Evolutionary conservation across 192 early-diverging fungal species (phyloP).

Genomic region (Umbelopsis isabellina): DNA sequence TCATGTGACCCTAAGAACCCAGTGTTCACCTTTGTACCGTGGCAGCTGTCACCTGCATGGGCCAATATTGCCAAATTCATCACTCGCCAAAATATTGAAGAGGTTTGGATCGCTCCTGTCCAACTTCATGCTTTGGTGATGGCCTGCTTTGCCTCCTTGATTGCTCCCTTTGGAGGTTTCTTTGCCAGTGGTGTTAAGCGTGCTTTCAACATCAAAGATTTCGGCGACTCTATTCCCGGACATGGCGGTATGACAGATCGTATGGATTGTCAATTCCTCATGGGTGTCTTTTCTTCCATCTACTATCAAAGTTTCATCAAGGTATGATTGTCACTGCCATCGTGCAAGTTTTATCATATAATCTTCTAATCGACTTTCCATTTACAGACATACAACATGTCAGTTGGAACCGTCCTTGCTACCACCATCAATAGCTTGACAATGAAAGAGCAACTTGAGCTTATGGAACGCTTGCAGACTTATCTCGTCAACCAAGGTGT

Average conservation of each 20-base stretch:
- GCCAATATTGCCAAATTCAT: slow-evolving; percentile 15
- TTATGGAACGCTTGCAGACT: slow-evolving; percentile 33
- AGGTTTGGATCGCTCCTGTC: slow-evolving; percentile 79
- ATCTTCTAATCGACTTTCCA: not conserved
- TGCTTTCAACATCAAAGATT: slow-evolving; percentile 98
- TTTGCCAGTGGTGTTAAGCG: slow-evolving; percentile 97
- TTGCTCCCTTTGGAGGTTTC: slow-evolving; percentile 98
- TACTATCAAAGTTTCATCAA: slow-evolving; percentile 90
- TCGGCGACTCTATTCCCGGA: slow-evolving; percentile 94
- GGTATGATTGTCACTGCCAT: slow-evolving; percentile 31
- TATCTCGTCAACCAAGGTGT: slow-evolving; percentile 41
- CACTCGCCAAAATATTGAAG: slow-evolving; percentile 40
- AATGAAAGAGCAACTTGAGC: slow-evolving; percentile 32
- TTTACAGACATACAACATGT: slow-evolving; percentile 28
- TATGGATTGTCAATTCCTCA: slow-evolving; percentile 98
- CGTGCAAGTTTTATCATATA: not conserved
- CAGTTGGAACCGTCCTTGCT: slow-evolving; percentile 27
- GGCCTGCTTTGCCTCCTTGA: slow-evolving; percentile 90
- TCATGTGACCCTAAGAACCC: slow-evolving; percentile 60
- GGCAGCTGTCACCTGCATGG: slow-evolving; percentile 28
- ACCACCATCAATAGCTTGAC: slow-evolving; percentile 30
- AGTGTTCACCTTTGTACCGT: slow-evolving; percentile 51
- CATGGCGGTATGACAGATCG: slow-evolving; percentile 97
- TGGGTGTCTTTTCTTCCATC: slow-evolving; percentile 91
- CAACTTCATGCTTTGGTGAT: slow-evolving; percentile 89